These are phyloP conservation scores for Colletotrichum liaoningense DNA, from an alignment of 2,329 filamentous ascomycete species.

Conservation along the genomic window DNA sequence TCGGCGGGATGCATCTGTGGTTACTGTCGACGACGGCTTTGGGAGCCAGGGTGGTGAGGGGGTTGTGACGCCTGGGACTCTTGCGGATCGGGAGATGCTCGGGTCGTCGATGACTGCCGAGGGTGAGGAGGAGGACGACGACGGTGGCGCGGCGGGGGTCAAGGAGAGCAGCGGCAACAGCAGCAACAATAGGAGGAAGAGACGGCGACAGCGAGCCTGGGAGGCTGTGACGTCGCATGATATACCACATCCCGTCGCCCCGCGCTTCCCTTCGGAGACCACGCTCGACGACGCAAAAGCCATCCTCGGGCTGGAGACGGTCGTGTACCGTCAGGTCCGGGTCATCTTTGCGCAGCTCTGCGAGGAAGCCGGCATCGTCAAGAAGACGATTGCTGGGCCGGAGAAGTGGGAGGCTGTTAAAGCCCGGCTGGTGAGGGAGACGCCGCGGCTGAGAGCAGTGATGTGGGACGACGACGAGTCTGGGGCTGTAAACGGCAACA, in stretches of 20 bases:
- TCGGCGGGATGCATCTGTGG: not conserved
- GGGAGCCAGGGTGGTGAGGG: conserved; percentile 1
- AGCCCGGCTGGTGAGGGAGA: conserved; percentile 72
- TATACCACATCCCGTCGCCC: conserved; percentile 69
- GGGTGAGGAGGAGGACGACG: conserved; percentile 9
- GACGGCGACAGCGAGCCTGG: conserved; percentile 26
- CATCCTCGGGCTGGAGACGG: conserved; percentile 72
- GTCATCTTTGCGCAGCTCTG: conserved; percentile 78
- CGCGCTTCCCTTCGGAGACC: conserved; percentile 84
- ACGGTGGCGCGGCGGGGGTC: not conserved
- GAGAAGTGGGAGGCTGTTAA: conserved; percentile 81
- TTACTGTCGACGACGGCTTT: not conserved
- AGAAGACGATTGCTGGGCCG: conserved; percentile 80
- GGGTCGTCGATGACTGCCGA: not conserved
- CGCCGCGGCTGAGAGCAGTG: conserved; percentile 70
- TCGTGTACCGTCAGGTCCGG: conserved; percentile 73
- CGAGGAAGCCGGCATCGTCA: conserved; percentile 72
- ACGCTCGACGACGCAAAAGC: conserved; percentile 83
- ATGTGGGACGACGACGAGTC: conserved; percentile 67
- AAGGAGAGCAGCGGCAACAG: not conserved
- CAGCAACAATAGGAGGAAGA: conserved; percentile 23
- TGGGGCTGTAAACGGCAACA: too few species aligned
- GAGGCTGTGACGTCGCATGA: conserved; percentile 71
- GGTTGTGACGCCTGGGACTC: conserved; percentile 20
- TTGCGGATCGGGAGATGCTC: conserved; percentile 26